phyloP scores from a whole-genome alignment of 2,329 filamentous ascomycete genomes.

The Alternaria arbusti region DNA sequence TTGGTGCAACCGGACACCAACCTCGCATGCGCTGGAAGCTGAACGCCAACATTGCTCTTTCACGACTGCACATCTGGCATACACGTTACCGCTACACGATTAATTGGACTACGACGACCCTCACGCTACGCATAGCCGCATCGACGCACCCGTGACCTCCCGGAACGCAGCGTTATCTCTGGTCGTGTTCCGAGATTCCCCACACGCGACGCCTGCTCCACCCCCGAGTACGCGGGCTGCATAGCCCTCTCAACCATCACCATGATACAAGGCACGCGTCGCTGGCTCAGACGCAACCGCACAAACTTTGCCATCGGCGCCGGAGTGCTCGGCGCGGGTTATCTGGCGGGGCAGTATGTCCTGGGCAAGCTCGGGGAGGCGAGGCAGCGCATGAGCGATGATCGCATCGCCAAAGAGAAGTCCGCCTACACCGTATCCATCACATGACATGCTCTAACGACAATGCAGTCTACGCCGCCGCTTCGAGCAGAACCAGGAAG shows the following conservation, averaged over 20 bases:
- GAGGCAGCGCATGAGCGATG: constrained; percentile 94
- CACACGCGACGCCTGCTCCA: constrained; percentile 23
- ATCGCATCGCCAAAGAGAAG: constrained; percentile 97
- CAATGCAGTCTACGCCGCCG: constrained; percentile 79
- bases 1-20: constrained; percentile 11
- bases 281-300: constrained; percentile 91
- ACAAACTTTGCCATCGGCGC: constrained; percentile 87
- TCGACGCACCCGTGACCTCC: constrained; percentile 12
- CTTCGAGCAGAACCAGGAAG: constrained; percentile 98
- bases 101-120: too few species aligned
- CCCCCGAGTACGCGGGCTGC: constrained; percentile 3
- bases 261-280: constrained; percentile 77
- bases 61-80: neutral
- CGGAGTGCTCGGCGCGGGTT: constrained; percentile 86
- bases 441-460: constrained; percentile 1
- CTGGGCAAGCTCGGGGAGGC: constrained; percentile 90
- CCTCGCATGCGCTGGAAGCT: constrained; percentile 9
- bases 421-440: constrained; percentile 52
- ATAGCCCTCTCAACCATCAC: constrained; percentile 7
- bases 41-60: neutral
- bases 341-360: constrained; percentile 92
- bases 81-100: neutral
- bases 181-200: constrained; percentile 1
- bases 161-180: constrained; percentile 9
- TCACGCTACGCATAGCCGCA: neutral